Percentiles rank a stretch among this genome's conserved stretches.
Evolutionary conservation across 164 flowering plant species (phyloP).

Genomic region (Litsea cubeba): DNA sequence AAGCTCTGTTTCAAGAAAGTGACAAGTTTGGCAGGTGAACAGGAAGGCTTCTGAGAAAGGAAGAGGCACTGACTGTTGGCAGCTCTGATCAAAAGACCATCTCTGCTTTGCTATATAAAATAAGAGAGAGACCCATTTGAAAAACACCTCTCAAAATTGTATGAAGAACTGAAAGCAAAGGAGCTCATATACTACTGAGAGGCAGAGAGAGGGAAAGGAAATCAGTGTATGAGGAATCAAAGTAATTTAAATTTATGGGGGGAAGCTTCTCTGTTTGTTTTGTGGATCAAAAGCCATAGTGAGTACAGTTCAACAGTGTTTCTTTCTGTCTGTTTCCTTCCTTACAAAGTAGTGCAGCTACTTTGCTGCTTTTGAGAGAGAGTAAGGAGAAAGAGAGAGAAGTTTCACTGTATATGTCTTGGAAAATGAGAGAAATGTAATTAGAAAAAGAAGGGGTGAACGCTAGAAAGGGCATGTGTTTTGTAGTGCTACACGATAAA

Average conservation of each 20-base stretch:
- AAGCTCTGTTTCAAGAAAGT: background rate
- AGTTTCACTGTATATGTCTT: background rate
- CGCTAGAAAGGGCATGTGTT: too few species aligned
- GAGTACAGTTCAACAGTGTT: background rate
- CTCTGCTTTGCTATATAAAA: background rate
- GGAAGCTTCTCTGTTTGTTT: background rate
- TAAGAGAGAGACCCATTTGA: background rate
- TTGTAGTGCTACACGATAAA: too few species aligned
- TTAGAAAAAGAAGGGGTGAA: background rate
- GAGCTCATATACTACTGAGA: background rate
- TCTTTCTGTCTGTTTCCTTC: background rate
- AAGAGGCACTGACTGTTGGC: slow-evolving; percentile 4
- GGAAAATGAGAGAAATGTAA: background rate
- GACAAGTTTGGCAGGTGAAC: slow-evolving; percentile 6
- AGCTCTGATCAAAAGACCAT: background rate
- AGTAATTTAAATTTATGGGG: background rate
- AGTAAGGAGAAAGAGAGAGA: too few species aligned
- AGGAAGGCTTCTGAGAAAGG: background rate
- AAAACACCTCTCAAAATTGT: background rate
- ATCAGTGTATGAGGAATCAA: background rate
- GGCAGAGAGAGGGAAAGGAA: background rate
- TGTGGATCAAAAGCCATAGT: background rate
- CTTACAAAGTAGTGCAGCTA: too few species aligned
- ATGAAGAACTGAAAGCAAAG: background rate
- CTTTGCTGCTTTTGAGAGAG: background rate